A percentile compares a stretch with the other conserved stretches of the same genome.
These are phyloP conservation scores for Blepharisma japonicum DNA, from an alignment of 73 alveolate species.

Conservation along the genomic window DNA sequence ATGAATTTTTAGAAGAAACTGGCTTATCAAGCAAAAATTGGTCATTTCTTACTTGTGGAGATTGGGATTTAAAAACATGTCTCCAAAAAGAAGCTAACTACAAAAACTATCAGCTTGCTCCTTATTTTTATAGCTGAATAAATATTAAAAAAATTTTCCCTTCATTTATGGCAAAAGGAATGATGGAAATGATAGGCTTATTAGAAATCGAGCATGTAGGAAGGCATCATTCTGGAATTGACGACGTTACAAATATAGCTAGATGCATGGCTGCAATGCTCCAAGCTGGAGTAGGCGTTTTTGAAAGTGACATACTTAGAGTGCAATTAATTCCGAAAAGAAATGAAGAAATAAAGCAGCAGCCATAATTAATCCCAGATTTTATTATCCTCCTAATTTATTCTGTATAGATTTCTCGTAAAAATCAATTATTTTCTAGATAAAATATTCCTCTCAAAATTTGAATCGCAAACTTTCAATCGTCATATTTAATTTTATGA, in stretches of 20 bases:
- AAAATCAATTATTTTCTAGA: too few species aligned
- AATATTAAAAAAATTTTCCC: conserved; percentile 64
- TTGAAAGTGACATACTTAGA: too few species aligned
- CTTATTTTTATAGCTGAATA: conserved; percentile 57
- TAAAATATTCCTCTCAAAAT: too few species aligned
- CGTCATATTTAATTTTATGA: background rate
- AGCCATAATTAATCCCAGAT: too few species aligned
- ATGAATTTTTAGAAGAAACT: conserved; percentile 37
- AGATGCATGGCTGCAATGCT: background rate
- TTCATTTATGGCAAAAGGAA: conserved; percentile 40
- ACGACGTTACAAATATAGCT: conserved; percentile 62
- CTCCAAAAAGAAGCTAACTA: conserved; percentile 52
- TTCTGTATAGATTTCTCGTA: too few species aligned
- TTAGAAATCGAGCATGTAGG: conserved; percentile 50
- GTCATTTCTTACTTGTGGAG: conserved; percentile 63
- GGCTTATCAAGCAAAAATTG: conserved; percentile 39
- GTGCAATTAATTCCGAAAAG: too few species aligned
- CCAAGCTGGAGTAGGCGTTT: too few species aligned
- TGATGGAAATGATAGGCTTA: conserved; percentile 51
- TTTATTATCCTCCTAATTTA: too few species aligned
- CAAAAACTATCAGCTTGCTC: conserved; percentile 46
- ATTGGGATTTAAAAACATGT: conserved; percentile 56
- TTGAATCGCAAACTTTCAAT: too few species aligned
- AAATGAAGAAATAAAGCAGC: too few species aligned
- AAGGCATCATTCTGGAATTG: conserved; percentile 74